Conservation (phyloP, 2,329 filamentous ascomycete genomes). For the Fusarium odoratissimum region DNA sequence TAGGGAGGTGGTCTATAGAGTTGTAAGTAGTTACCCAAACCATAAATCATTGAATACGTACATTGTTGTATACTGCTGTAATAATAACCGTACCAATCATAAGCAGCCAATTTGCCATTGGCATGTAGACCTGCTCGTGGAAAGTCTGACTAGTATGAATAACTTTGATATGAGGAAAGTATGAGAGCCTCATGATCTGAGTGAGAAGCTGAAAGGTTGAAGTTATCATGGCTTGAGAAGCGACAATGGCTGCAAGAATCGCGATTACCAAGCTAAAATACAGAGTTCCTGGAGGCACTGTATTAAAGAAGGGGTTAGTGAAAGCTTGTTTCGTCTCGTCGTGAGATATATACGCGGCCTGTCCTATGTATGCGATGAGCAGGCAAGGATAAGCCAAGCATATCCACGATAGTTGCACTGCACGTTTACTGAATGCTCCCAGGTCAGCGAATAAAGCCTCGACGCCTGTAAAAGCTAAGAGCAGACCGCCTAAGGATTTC, state of each 20-base stretch:
- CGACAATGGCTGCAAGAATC: background rate
- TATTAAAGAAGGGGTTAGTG: background rate
- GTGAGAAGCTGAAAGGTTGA: background rate
- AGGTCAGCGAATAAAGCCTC: background rate
- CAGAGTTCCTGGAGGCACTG: background rate
- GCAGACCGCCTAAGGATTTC: background rate
- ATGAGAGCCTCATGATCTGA: background rate
- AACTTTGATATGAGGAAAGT: background rate
- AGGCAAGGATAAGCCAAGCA: background rate
- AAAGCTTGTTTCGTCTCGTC: background rate
- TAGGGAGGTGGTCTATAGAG: background rate
- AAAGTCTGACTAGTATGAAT: background rate
- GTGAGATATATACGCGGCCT: background rate
- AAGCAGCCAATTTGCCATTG: background rate
- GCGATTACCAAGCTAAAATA: background rate
- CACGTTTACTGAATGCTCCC: background rate
- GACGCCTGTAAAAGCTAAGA: background rate
- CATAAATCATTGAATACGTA: background rate
- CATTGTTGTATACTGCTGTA: background rate
- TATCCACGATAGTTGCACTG: background rate
- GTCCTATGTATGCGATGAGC: background rate
- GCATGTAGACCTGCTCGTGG: background rate
- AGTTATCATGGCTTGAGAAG: background rate
- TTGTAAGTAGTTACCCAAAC: background rate
- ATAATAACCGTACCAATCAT: background rate